Percentiles rank a stretch among this genome's conserved stretches.
These are phyloP conservation scores for Pneumocystis canis DNA, from an alignment of 1,139 yeast species.

Conservation along the genomic window DNA sequence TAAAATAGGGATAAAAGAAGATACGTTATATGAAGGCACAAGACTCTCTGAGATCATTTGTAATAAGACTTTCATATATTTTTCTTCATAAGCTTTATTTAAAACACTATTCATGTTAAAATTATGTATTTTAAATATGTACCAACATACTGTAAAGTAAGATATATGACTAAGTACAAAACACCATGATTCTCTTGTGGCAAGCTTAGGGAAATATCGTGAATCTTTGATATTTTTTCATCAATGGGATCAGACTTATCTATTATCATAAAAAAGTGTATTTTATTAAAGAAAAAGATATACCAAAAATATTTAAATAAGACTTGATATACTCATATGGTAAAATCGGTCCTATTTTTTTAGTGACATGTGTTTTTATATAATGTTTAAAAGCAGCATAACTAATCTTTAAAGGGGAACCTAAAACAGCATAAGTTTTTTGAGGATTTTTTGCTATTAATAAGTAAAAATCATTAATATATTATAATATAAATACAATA, in stretches of 20 bases:
- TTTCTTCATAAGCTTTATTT: not conserved
- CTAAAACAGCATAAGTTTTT: constrained; percentile 8
- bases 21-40: not conserved
- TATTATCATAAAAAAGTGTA: not conserved
- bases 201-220: not conserved
- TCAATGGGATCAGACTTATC: not conserved
- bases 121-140: not conserved
- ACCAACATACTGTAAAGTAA: not conserved
- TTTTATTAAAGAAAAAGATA: not conserved
- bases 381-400: constrained; percentile 6
- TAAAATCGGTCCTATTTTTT: constrained; percentile 2
- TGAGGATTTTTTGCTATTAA: constrained; percentile 8
- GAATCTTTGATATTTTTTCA: not conserved
- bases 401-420: constrained; percentile 10
- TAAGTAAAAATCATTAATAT: not conserved
- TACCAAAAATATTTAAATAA: not conserved
- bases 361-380: not conserved
- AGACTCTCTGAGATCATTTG: not conserved
- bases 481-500: not conserved
- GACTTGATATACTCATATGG: not conserved
- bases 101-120: not conserved
- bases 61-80: not conserved
- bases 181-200: not conserved
- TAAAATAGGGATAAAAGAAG: not conserved
- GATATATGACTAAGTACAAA: not conserved